Base-by-base conservation (phyloP, 2,329 filamentous ascomycete species). In the Pseudogymnoascus sp. region DNA sequence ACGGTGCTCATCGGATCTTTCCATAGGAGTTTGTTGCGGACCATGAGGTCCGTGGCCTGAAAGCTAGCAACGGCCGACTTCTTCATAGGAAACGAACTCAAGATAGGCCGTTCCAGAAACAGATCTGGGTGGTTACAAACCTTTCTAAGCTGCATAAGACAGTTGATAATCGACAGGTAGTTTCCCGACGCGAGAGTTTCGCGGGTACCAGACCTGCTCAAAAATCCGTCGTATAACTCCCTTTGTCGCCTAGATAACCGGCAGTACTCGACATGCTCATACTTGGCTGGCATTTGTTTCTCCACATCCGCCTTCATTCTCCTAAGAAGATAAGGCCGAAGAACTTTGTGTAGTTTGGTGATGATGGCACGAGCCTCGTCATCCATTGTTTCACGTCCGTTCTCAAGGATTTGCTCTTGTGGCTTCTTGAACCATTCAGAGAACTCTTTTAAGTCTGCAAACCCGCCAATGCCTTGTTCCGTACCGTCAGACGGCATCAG, bases 71-170 rank as follows among this genome's bases (percentile, higher is more conserved):
- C 78, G 2, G 91, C 86, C 2, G 92, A 95, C 65, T 81, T 88
- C 25, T 84, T 80, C 88, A 97, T 96, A 3, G 91, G 90, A 73
- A 97, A 96, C 1, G 94, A 97, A 0, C 93, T 99, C 75, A 96
- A 94, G 69, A 99, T 97, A 1, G 91, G 92, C 14, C 94, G 85
- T 62, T 96, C 96, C 67, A 97, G 89, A 69, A 99, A 99, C 7
- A 99, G 80, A 74, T 99, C 94, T 0, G 94, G 95, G 70, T 99
- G 94, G 67, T 99, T 99, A 80, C 94, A 99, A 59, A 99, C 95
- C 73, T 97, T 97, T 57, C 94, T 86, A 60, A 99, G 79, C 71
- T 96, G 94, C 91, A 99, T 96, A 59, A 99, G 77, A 73, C 95
- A 97, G 72, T 97, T 96, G 75, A 97, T 97, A 72, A 99, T 97